Base-by-base conservation (phyloP, 2,329 filamentous ascomycete genomes). In the Fusarium proliferatum region DNA sequence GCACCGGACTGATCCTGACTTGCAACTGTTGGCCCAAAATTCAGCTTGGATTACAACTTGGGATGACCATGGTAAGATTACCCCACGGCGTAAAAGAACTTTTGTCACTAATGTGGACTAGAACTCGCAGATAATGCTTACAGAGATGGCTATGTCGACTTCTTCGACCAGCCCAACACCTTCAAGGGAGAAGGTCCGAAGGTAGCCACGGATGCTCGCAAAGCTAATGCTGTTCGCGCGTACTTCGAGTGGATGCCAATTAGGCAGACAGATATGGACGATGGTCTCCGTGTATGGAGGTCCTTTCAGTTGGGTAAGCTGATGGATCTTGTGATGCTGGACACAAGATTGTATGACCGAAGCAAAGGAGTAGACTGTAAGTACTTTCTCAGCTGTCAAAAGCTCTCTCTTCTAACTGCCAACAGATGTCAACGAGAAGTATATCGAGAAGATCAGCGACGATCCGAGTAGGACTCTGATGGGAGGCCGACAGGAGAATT, bases 211-310 rank as follows among this genome's bases (percentile, higher is more conserved):
- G 60, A 62, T 33, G 52, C 60, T 15, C 60, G 60, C 33, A 62
- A 62, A 33, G 41, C 60, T 1, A 58, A 62, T 34, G 52, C 60
- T 10, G 60, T 62, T 21, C 60, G 60, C 1, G 60, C 60, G 5
- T 62, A 62, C n/a, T 62, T 62, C 2, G 60, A 62, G 34, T 62
- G 60, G 52, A 62, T 62, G 60, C 60, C 60, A 4, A 62, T 62
- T 13, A 62, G 58, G 16, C 60, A 62, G 30, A 39, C 52, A 15
- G 60, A 62, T 3, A 57, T 62, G 38, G 60, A 62, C n/a, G 60
- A 62, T 13, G 60, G 60, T 2, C 12, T 62, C 2, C 41, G 52
- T 1, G 52, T 62, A 6, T 62, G 60, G 60, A 33, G 60, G 6
- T 38, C 39, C 0, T 62, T 62, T 2, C 21, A 62, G 21, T 26